Conservation (phyloP, 768 basidiomycete species). For the Termitomyces eurrhizus region DNA sequence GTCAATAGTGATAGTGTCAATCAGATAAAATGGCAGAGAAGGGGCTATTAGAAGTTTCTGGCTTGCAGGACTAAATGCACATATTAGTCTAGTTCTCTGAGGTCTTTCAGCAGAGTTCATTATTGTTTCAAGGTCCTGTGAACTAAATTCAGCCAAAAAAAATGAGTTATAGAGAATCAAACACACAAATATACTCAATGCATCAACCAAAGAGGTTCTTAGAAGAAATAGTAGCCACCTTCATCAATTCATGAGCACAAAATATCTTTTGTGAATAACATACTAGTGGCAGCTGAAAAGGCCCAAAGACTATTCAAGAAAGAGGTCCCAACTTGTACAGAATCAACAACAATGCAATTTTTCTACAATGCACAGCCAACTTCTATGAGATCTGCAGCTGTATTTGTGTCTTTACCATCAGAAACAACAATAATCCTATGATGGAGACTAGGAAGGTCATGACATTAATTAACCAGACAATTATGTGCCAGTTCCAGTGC, state of each 20-base stretch:
- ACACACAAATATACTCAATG: neutral
- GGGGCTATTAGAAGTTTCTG: neutral
- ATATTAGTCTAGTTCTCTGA: neutral
- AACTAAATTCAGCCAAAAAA: neutral
- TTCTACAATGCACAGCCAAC: neutral
- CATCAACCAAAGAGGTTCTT: neutral
- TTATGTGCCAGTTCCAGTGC: neutral
- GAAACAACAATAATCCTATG: neutral
- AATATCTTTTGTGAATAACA: neutral
- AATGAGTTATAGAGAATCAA: neutral
- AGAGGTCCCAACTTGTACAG: neutral
- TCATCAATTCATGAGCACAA: neutral
- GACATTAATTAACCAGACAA: neutral
- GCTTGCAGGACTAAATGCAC: neutral
- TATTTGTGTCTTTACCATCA: neutral
- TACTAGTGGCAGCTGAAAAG: neutral
- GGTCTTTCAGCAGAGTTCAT: neutral
- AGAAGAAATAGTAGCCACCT: neutral
- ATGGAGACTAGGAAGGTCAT: neutral
- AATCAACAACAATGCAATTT: neutral
- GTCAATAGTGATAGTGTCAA: neutral
- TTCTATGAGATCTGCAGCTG: neutral
- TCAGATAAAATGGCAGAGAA: neutral
- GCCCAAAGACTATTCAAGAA: neutral
- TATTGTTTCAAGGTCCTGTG: neutral